Evolutionary conservation across 2,329 filamentous ascomycete species (phyloP).

Genomic region (Microsporum audouinii): DNA sequence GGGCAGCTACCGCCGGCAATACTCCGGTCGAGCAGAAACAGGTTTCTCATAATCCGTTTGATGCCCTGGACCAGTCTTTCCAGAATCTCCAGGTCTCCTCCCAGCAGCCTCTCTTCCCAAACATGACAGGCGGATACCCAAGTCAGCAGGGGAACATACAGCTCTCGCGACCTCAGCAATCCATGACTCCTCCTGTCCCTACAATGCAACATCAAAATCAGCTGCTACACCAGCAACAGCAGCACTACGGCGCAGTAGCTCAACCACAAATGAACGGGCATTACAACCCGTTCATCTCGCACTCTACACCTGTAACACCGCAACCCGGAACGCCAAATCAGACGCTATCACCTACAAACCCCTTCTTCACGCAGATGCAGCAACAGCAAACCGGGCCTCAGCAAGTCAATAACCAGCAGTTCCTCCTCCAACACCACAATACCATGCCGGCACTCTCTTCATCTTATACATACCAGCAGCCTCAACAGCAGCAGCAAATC

Average conservation of each 20-base stretch:
- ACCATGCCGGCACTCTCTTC: neutral
- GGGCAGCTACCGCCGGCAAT: slow-evolving; percentile 17
- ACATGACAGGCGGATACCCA: slow-evolving; percentile 57
- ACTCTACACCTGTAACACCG: slow-evolving; percentile 18
- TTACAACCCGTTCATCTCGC: slow-evolving; percentile 17
- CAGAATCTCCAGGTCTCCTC: slow-evolving; percentile 60
- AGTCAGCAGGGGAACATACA: slow-evolving; percentile 25
- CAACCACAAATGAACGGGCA: slow-evolving; percentile 16
- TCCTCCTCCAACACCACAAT: slow-evolving; percentile 17
- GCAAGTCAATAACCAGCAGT: slow-evolving; percentile 14
- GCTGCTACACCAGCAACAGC: slow-evolving; percentile 18
- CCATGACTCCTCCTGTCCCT: slow-evolving; percentile 35
- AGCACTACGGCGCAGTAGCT: slow-evolving; percentile 13
- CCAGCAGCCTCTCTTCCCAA: slow-evolving; percentile 55
- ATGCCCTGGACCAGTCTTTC: slow-evolving; percentile 57
- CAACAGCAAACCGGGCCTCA: slow-evolving; percentile 13
- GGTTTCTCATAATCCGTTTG: slow-evolving; percentile 57
- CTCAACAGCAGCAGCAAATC: slow-evolving; percentile 10
- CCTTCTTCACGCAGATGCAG: slow-evolving; percentile 26
- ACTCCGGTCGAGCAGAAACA: slow-evolving; percentile 13
- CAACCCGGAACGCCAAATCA: slow-evolving; percentile 18
- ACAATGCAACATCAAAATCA: slow-evolving; percentile 7
- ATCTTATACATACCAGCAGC: neutral
- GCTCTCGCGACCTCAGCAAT: slow-evolving; percentile 32
- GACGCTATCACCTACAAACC: slow-evolving; percentile 20